Percentiles rank a stretch among this genome's conserved stretches.
Evolutionary conservation across 371 early-diverging fungal species (phyloP).

Genomic region (Rhizopus delemar): DNA sequence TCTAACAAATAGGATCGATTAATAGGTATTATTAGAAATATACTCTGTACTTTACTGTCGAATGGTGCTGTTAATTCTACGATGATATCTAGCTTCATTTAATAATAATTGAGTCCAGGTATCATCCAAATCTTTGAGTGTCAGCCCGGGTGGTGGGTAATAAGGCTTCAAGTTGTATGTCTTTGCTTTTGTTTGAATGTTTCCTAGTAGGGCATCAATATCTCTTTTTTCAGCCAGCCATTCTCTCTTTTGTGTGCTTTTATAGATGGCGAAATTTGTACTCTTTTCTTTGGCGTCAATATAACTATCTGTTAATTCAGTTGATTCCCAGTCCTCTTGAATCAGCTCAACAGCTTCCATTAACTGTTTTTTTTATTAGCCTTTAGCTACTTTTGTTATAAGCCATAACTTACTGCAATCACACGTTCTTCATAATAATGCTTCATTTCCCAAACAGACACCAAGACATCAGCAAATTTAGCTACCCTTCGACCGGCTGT

Average conservation of each 20-base stretch:
- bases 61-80: slow-evolving; percentile 76
- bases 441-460: slow-evolving; percentile 85
- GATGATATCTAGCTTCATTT: slow-evolving; percentile 79
- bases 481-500: slow-evolving; percentile 90
- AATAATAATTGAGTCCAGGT: slow-evolving; percentile 72
- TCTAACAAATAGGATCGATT: slow-evolving; percentile 27
- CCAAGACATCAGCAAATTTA: slow-evolving; percentile 87
- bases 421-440: slow-evolving; percentile 89
- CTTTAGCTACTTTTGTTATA: too few relatives aligned
- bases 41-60: slow-evolving; percentile 60
- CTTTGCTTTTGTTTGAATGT: slow-evolving; percentile 92
- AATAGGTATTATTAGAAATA: not conserved
- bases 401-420: slow-evolving; percentile 31
- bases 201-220: slow-evolving; percentile 83
- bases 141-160: slow-evolving; percentile 76
- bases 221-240: slow-evolving; percentile 93
- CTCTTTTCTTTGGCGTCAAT: slow-evolving; percentile 76
- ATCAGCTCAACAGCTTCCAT: slow-evolving; percentile 65
- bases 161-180: slow-evolving; percentile 90
- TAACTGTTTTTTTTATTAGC: slow-evolving; percentile 33
- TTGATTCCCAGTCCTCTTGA: slow-evolving; percentile 67
- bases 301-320: slow-evolving; percentile 68
- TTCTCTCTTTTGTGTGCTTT: slow-evolving; percentile 75
- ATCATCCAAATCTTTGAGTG: slow-evolving; percentile 75
- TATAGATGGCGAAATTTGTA: slow-evolving; percentile 77